These are phyloP conservation scores for Calonectria pseudoreteaudii DNA, from an alignment of 2,329 filamentous ascomycete species.

Conservation along the genomic window DNA sequence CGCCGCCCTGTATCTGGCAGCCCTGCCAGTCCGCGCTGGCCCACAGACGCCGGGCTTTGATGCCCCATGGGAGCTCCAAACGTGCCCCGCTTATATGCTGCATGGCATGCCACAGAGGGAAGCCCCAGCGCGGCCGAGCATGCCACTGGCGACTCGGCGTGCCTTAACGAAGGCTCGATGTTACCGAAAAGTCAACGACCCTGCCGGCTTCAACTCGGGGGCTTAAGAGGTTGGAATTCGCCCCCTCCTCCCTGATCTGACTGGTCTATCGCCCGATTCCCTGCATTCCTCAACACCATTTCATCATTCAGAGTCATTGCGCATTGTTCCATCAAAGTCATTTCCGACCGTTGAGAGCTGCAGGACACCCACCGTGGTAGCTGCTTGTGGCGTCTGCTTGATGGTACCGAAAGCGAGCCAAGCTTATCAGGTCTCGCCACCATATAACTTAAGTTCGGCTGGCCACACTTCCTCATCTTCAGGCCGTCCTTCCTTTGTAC, in stretches of 20 bases:
- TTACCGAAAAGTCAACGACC: conserved; percentile 35
- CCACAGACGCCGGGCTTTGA: conserved; percentile 5
- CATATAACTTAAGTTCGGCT: conserved; percentile 22
- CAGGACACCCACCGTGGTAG: conserved; percentile 12
- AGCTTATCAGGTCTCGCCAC: conserved; percentile 28
- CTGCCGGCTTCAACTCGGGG: conserved; percentile 27
- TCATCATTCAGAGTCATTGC: conserved; percentile 26
- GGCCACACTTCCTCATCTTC: background rate
- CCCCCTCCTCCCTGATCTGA: conserved; percentile 25
- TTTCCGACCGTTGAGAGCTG: conserved; percentile 19
- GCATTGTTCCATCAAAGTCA: conserved; percentile 9
- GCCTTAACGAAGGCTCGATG: conserved; percentile 32
- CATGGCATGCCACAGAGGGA: conserved; percentile 23
- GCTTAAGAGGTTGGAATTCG: conserved; percentile 26
- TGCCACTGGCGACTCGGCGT: conserved; percentile 21
- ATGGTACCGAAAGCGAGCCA: conserved; percentile 15
- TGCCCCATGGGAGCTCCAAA: conserved; percentile 3
- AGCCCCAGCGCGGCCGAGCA: conserved; percentile 29
- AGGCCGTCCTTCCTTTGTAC: background rate
- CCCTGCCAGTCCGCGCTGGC: background rate
- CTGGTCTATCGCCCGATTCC: conserved; percentile 28
- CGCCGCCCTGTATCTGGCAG: background rate
- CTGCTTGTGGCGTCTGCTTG: conserved; percentile 17
- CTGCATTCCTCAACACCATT: conserved; percentile 35
- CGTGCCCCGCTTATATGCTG: conserved; percentile 10